Percentiles rank a stretch among this genome's conserved stretches.
Conservation (phyloP, 371 early-diverging fungal genomes). For the Blakeslea trispora region DNA sequence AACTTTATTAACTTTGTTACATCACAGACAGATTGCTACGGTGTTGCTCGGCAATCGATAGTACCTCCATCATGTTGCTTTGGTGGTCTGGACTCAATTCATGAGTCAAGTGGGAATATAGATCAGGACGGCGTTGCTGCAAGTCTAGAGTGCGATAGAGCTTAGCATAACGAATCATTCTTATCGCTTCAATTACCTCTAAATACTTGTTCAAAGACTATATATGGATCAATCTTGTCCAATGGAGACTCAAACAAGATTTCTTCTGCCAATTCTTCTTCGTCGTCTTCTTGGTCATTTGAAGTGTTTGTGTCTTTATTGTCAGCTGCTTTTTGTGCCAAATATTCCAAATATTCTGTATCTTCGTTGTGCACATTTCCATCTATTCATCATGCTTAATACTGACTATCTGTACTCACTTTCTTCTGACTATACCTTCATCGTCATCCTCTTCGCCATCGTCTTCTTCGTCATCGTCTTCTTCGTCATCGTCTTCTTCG, state of each 20-base stretch:
- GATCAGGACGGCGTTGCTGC: constrained; percentile 22
- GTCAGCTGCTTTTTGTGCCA: constrained; percentile 59
- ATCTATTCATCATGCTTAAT: constrained; percentile 27
- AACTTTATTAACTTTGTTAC: neutral
- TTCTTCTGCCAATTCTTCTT: constrained; percentile 78
- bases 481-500: constrained; percentile 40
- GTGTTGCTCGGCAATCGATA: constrained; percentile 40
- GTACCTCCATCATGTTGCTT: constrained; percentile 38
- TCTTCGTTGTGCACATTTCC: constrained; percentile 64
- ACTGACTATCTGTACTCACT: neutral
- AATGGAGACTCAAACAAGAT: constrained; percentile 80
- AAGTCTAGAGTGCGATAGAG: constrained; percentile 1
- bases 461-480: constrained; percentile 39
- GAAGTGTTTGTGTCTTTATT: constrained; percentile 71
- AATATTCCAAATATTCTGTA: constrained; percentile 64
- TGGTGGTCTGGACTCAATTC: constrained; percentile 34
- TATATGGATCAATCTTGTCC: constrained; percentile 82
- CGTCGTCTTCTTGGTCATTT: constrained; percentile 64
- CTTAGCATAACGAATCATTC: neutral
- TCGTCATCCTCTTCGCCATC: constrained; percentile 31
- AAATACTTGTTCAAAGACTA: constrained; percentile 65
- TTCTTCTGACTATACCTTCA: constrained; percentile 18
- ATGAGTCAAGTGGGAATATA: constrained; percentile 23
- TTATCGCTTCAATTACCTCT: constrained; percentile 24
- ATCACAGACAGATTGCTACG: constrained; percentile 11